These are phyloP conservation scores for Xylariaceae sp. DNA, from an alignment of 2,329 filamentous ascomycete species.

Conservation along the genomic window DNA sequence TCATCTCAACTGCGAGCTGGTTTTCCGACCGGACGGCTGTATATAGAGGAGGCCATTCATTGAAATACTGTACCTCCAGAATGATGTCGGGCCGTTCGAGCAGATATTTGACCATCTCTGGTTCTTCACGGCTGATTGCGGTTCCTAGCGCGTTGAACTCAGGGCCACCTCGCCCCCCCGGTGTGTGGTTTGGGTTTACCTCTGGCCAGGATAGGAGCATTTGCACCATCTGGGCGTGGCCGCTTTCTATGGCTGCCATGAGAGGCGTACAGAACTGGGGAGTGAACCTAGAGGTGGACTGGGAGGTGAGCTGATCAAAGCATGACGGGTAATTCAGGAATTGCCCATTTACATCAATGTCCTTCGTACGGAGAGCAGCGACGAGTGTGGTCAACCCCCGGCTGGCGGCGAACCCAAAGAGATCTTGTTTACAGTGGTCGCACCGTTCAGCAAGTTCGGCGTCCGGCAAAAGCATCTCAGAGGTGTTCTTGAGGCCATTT, in stretches of 20 bases:
- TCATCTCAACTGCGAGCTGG: neutral
- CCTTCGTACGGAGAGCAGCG: neutral
- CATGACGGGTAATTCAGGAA: neutral
- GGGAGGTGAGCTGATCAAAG: neutral
- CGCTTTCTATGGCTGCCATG: neutral
- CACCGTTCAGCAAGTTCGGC: neutral
- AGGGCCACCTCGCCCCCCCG: neutral
- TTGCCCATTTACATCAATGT: neutral
- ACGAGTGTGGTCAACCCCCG: neutral
- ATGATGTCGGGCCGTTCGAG: neutral
- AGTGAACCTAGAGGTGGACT: neutral
- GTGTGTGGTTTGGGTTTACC: neutral
- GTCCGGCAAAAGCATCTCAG: neutral
- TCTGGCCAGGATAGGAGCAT: neutral
- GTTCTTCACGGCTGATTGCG: neutral
- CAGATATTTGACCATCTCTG: neutral
- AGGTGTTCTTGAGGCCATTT: neutral
- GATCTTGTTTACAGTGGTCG: neutral
- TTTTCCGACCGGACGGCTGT: neutral
- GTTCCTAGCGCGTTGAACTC: neutral
- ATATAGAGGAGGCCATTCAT: neutral
- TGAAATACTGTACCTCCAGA: neutral
- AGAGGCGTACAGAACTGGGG: neutral
- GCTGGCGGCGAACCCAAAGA: neutral
- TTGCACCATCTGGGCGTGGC: neutral